Conservation (phyloP, 2,329 filamentous ascomycete genomes). For the Pseudopithomyces maydicus region DNA sequence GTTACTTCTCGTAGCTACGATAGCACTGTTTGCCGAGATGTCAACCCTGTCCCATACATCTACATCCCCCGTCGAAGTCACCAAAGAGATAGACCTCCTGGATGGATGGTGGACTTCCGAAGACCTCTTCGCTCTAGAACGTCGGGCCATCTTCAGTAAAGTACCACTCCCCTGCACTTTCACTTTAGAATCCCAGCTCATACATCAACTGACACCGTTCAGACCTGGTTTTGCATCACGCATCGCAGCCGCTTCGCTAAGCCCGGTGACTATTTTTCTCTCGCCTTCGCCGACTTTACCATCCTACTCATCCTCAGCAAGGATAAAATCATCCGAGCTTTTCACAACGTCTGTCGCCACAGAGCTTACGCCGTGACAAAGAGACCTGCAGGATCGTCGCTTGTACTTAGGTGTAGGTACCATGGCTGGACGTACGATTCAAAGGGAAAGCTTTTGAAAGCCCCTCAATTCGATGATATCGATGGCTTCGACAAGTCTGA, state of each 20-base stretch:
- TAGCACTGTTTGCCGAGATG: slow-evolving; percentile 15
- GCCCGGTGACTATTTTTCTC: slow-evolving; percentile 44
- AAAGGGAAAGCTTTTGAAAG: slow-evolving; percentile 48
- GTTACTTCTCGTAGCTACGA: neutral
- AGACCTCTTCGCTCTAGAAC: slow-evolving; percentile 50
- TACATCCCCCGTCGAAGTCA: slow-evolving; percentile 26
- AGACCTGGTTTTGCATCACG: slow-evolving; percentile 44
- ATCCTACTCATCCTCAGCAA: slow-evolving; percentile 45
- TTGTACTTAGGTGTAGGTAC: slow-evolving; percentile 47
- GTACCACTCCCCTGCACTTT: slow-evolving; percentile 25
- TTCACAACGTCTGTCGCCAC: slow-evolving; percentile 52
- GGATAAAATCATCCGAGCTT: slow-evolving; percentile 42
- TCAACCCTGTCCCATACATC: neutral
- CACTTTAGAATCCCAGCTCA: neutral
- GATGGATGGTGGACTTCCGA: slow-evolving; percentile 41
- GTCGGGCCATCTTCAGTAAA: slow-evolving; percentile 55
- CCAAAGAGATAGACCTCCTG: slow-evolving; percentile 49
- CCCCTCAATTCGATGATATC: slow-evolving; percentile 47
- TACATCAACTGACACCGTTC: neutral
- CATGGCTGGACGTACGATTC: slow-evolving; percentile 52
- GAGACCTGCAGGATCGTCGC: slow-evolving; percentile 39
- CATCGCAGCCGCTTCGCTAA: slow-evolving; percentile 43
- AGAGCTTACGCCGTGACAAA: slow-evolving; percentile 47
- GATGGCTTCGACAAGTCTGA: slow-evolving; percentile 44
- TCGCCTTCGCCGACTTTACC: slow-evolving; percentile 40